Conservation (phyloP, 345 rosid genomes). For the Odontarrhena argentea region DNA sequence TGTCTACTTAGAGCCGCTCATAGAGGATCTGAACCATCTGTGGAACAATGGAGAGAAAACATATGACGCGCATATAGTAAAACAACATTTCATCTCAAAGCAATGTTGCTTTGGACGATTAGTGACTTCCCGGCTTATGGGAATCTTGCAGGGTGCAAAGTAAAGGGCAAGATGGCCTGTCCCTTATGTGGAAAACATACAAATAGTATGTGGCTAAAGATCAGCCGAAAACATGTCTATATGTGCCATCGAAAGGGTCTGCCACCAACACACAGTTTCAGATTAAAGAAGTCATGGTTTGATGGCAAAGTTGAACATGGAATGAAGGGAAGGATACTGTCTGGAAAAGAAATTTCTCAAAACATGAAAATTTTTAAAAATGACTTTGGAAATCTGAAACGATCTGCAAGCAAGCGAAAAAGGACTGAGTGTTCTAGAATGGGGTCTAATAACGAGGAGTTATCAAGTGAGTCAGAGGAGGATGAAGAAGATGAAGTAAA, state of each 20-base stretch:
- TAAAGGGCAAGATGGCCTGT: neutral
- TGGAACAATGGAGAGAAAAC: neutral
- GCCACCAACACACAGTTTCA: neutral
- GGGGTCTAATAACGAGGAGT: neutral
- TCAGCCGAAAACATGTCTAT: neutral
- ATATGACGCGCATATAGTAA: neutral
- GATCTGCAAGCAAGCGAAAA: neutral
- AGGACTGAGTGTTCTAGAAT: neutral
- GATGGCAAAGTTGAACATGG: neutral
- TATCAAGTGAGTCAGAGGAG: neutral
- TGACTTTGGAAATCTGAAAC: neutral
- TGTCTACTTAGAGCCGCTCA: neutral
- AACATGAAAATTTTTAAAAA: neutral
- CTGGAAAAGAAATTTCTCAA: neutral
- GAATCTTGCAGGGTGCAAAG: neutral
- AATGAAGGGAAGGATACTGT: neutral
- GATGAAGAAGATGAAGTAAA: neutral
- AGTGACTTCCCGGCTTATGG: neutral
- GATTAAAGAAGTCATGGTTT: neutral
- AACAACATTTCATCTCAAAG: neutral
- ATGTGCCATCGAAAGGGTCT: neutral
- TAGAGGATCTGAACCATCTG: neutral
- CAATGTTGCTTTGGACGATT: constrained; percentile 5
- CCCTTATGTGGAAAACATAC: neutral
- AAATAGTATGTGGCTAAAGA: neutral